Evolutionary conservation across 495 filamentous ascomycete genomes (phyloP), one percentile per base, ranked within the genome.

Genomic region (Copromyces sp.): DNA sequence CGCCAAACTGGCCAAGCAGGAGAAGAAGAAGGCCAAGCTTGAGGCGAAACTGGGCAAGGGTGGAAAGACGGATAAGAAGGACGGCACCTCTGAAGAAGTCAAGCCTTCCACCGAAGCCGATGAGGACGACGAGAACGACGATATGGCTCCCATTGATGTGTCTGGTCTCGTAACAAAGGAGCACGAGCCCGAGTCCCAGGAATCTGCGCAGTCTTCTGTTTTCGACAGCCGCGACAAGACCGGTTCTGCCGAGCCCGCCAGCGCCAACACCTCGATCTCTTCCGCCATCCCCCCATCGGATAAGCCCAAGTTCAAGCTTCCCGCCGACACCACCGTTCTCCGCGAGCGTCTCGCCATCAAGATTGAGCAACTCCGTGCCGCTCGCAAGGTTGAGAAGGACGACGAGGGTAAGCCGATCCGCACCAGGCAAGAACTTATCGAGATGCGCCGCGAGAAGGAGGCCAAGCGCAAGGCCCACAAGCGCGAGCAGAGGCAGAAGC

Each of bases 401-500:
- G 85, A 87, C 6, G 88, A 97, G 77, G 92, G 92, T 74, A 88
- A 90, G 72, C 91, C 93, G 37, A 90, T 95, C 47, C 88, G 90
- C 65, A 95, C 90, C 71, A 86, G 94, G 68, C 90, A 95, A 82
- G 94, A 98, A 74, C 87, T 99, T 3, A 91, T 99, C 75, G 96
- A 98, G 81, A 86, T 91, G 17, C 89, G 95, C 4, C 89, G 95
- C 69, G 89, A 91, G 78, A 97, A 97, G 82, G 93, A 95, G 79
- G 89, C 92, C 69, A 86, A 92, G 76, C 90, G 94, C 53, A 93
- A 92, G 80, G 89, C 90, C 44, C 91, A 93, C 80, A 98, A 97
- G 83, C 94, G 96, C 78, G 90, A 93, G 68, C 78, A 93, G 61
- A 86, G 94, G 16, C 84, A 86, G 73, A 87, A 92, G 71, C 90